Evolutionary conservation across 306 rosid species (phyloP).

Genomic region (Adenanthera pavonina): DNA sequence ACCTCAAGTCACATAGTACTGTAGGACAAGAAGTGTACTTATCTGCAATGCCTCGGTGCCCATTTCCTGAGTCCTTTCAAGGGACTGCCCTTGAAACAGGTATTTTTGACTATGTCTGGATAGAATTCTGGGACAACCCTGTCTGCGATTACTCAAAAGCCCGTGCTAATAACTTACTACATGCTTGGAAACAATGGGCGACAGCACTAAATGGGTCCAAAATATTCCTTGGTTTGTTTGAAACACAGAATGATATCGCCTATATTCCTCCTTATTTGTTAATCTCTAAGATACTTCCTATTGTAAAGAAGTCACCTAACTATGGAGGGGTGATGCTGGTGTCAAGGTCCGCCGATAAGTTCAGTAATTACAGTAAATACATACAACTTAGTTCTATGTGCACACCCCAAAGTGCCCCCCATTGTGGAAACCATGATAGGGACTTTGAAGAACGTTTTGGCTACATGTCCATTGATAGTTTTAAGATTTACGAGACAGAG

Average conservation of each 20-base stretch:
- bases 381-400: slow-evolving; percentile 18
- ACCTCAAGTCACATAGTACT: slow-evolving; percentile 39
- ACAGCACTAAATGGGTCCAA: slow-evolving; percentile 30
- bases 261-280: slow-evolving; percentile 52
- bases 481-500: not conserved
- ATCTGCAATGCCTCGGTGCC: slow-evolving; percentile 63
- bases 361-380: slow-evolving; percentile 41
- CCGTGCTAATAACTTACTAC: slow-evolving; percentile 12
- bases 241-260: slow-evolving; percentile 36
- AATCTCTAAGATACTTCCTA: slow-evolving; percentile 47
- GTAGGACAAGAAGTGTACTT: slow-evolving; percentile 41
- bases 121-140: slow-evolving; percentile 51
- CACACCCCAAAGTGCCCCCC: not conserved
- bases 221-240: slow-evolving; percentile 59
- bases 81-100: slow-evolving; percentile 39
- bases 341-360: slow-evolving; percentile 51
- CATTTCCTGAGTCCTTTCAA: slow-evolving; percentile 49
- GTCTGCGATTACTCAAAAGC: slow-evolving; percentile 44
- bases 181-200: slow-evolving; percentile 55
- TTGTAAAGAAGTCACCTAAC: slow-evolving; percentile 40
- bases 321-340: slow-evolving; percentile 73
- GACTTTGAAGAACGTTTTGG: slow-evolving; percentile 22
- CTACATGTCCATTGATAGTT: slow-evolving; percentile 30
- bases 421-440: not conserved
- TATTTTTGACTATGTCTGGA: slow-evolving; percentile 57